A percentile compares a stretch with the other conserved stretches of the same genome.
These are phyloP conservation scores for Scedosporium minutisporum DNA, from an alignment of 2,329 filamentous ascomycete genomes.

Conservation along the genomic window DNA sequence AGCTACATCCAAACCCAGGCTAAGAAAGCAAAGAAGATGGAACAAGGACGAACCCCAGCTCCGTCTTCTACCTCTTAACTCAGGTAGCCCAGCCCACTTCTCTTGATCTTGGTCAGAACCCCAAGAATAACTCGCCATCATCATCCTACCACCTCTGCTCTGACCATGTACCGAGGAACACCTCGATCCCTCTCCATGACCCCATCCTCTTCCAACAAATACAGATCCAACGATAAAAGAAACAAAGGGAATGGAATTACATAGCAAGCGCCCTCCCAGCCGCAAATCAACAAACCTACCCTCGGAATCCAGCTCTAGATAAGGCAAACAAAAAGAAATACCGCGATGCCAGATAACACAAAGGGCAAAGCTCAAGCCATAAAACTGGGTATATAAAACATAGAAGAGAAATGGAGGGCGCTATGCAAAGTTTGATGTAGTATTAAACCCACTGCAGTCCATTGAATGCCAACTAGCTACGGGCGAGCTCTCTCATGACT, in stretches of 20 bases:
- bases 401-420: slow-evolving; percentile 5
- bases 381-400: slow-evolving; percentile 4
- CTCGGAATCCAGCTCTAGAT: not conserved
- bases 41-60: not conserved
- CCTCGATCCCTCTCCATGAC: not conserved
- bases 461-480: not conserved
- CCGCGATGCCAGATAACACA: not conserved
- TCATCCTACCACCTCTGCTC: not conserved
- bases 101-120: too few relatives aligned
- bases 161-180: not conserved
- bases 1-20: not conserved
- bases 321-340: not conserved
- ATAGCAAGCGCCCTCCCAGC: not conserved
- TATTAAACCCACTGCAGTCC: not conserved
- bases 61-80: not conserved
- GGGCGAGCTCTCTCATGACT: too few relatives aligned
- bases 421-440: not conserved
- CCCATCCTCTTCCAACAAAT: not conserved
- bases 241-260: slow-evolving; percentile 1
- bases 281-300: not conserved
- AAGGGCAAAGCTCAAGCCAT: not conserved
- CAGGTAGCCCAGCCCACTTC: too few relatives aligned
- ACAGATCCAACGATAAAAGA: slow-evolving; percentile 1
- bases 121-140: too few relatives aligned
- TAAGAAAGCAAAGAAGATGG: not conserved